phyloP scores from a whole-genome alignment of 495 filamentous ascomycete genomes.

The Tuber umbilicatum region DNA sequence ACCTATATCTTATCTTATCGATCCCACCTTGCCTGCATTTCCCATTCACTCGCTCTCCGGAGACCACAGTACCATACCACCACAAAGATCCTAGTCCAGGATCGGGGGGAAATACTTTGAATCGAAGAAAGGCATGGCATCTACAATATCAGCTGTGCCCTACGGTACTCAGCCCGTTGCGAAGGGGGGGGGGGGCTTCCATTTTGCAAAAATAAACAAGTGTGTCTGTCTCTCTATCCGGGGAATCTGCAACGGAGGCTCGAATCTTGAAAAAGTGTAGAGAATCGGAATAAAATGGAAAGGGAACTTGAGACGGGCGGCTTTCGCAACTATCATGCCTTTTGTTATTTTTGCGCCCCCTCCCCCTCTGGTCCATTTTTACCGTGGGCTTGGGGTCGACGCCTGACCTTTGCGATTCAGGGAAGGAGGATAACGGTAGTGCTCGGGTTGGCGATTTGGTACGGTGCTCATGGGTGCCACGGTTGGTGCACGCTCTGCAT shows the following conservation, averaged over 20 bases:
- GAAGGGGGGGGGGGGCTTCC: background rate
- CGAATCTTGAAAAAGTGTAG: slow-evolving; percentile 3
- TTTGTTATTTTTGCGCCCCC: background rate
- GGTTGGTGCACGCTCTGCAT: background rate
- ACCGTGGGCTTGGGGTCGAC: background rate
- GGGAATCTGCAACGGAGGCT: background rate
- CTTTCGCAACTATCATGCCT: background rate
- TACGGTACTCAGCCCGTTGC: background rate
- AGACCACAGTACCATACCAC: background rate
- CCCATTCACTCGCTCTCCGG: background rate
- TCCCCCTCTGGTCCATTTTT: background rate
- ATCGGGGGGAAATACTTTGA: slow-evolving; percentile 1
- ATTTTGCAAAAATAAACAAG: slow-evolving; percentile 3
- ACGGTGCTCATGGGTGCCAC: background rate
- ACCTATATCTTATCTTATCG: background rate
- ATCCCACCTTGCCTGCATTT: background rate
- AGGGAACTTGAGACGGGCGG: no score
- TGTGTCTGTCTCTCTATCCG: background rate
- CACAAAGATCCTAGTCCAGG: slow-evolving; percentile 7
- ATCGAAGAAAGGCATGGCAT: background rate
- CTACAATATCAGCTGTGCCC: background rate
- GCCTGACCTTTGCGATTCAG: background rate
- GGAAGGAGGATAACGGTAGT: background rate
- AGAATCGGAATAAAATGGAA: background rate
- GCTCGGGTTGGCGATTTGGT: background rate